Evolutionary conservation across 768 basidiomycete species (phyloP).

Genomic region (Rhizopogon rudus): DNA sequence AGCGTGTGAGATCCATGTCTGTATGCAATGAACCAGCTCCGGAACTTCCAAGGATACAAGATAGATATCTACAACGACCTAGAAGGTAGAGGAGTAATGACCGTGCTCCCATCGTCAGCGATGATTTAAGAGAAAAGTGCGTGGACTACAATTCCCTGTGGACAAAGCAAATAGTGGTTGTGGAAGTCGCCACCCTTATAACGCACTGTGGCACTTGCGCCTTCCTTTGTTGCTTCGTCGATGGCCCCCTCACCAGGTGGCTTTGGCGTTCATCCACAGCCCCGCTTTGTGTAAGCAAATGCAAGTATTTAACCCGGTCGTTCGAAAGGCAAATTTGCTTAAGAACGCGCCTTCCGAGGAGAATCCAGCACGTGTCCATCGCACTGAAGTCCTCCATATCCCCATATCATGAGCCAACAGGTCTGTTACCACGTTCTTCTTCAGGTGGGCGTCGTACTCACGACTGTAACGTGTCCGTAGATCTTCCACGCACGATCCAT

Average conservation of each 20-base stretch:
- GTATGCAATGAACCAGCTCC: not conserved
- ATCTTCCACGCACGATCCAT: slow-evolving; percentile 7
- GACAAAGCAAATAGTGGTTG: not conserved
- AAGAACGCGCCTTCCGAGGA: not conserved
- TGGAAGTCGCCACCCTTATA: not conserved
- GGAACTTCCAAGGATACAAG: not conserved
- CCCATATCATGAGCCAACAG: not conserved
- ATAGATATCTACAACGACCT: not conserved
- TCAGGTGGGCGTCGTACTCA: not conserved
- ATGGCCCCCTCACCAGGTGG: not conserved
- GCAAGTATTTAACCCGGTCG: not conserved
- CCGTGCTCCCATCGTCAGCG: not conserved
- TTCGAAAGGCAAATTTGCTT: not conserved
- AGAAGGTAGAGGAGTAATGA: not conserved
- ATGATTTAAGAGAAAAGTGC: not conserved
- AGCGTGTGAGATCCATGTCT: slow-evolving; percentile 15
- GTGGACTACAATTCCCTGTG: not conserved
- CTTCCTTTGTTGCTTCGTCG: not conserved
- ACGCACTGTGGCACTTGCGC: not conserved
- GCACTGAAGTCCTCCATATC: no score
- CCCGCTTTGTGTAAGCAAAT: not conserved
- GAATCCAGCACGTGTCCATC: no score
- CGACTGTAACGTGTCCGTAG: slow-evolving; percentile 5
- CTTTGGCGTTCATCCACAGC: not conserved
- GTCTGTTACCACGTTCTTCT: not conserved